These are phyloP conservation scores for Hondaea fermentalgiana DNA, from an alignment of 108 stramenopile species.

Conservation along the genomic window DNA sequence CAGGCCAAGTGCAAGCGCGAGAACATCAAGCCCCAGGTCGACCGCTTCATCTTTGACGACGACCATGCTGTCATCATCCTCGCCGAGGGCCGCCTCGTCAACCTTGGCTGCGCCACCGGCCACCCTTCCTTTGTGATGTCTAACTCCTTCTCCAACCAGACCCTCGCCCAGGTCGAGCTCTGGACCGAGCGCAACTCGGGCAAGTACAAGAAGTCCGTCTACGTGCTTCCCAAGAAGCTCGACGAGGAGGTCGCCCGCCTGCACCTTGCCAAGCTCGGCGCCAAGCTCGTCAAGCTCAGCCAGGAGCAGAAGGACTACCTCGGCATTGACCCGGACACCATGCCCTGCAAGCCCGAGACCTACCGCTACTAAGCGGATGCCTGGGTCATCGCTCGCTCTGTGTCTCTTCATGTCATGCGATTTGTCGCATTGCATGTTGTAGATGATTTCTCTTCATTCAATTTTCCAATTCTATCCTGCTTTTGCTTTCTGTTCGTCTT, in stretches of 20 bases:
- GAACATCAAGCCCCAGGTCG: slow-evolving; percentile 99
- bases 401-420: not conserved
- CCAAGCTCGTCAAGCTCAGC: slow-evolving; percentile 83
- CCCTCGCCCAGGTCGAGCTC: slow-evolving; percentile 94
- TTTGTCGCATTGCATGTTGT: too few species aligned
- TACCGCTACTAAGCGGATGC: slow-evolving; percentile 83
- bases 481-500: too few species aligned
- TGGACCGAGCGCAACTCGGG: slow-evolving; percentile 85
- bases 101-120: slow-evolving; percentile 99
- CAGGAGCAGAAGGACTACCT: slow-evolving; percentile 95
- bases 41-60: slow-evolving; percentile 84
- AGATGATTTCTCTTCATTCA: too few species aligned
- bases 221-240: slow-evolving; percentile 93
- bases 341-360: slow-evolving; percentile 93
- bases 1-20: slow-evolving; percentile 65
- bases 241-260: slow-evolving; percentile 99
- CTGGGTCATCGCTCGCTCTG: not conserved
- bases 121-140: slow-evolving; percentile 99
- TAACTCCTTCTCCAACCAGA: slow-evolving; percentile 98
- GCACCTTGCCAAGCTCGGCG: slow-evolving; percentile 85
- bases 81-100: slow-evolving; percentile 98
- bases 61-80: slow-evolving; percentile 90
- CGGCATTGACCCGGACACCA: slow-evolving; percentile 73
- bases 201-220: slow-evolving; percentile 88
- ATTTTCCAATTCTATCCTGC: too few species aligned